A percentile compares a stretch with the other conserved stretches of the same genome.
phyloP scores from a whole-genome alignment of 331 rosid species.

The Saraca asoca region DNA sequence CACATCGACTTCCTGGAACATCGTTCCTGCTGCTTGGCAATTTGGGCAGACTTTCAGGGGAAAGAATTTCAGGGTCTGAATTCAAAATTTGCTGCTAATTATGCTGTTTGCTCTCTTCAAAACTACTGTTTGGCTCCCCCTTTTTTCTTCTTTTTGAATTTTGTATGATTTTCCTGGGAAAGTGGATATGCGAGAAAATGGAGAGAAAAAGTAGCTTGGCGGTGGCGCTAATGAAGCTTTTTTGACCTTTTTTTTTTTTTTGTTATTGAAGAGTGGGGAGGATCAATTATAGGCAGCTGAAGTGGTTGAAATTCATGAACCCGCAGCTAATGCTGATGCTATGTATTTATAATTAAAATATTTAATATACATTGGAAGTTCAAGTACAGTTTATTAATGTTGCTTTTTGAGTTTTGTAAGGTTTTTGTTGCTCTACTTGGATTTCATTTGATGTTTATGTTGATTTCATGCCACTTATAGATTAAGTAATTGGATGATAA shows the following conservation, averaged over 20 bases:
- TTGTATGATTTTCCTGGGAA: constrained; percentile 29
- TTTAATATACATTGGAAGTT: not conserved
- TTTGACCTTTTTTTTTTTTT: constrained; percentile 34
- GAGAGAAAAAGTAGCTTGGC: not conserved
- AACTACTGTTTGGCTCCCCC: not conserved
- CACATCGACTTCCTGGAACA: constrained; percentile 69
- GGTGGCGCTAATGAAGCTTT: constrained; percentile 39
- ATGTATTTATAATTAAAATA: not conserved
- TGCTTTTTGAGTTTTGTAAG: no score
- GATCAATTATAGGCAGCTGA: constrained; percentile 50
- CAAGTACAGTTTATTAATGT: no score
- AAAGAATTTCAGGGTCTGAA: constrained; percentile 60
- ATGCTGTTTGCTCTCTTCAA: constrained; percentile 1
- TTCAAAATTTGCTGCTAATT: not conserved
- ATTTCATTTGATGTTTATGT: no score
- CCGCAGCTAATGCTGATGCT: constrained; percentile 68
- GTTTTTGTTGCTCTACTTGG: no score
- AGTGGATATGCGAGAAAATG: constrained; percentile 37
- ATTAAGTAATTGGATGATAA: no score
- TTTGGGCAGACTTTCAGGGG: constrained; percentile 82
- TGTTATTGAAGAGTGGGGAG: not conserved
- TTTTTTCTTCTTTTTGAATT: not conserved
- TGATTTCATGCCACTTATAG: no score
- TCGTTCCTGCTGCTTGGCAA: constrained; percentile 74
- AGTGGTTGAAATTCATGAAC: constrained; percentile 64